Evolutionary conservation across 2,329 filamentous ascomycete species (phyloP).

Genomic region (Exophiala spinifera): DNA sequence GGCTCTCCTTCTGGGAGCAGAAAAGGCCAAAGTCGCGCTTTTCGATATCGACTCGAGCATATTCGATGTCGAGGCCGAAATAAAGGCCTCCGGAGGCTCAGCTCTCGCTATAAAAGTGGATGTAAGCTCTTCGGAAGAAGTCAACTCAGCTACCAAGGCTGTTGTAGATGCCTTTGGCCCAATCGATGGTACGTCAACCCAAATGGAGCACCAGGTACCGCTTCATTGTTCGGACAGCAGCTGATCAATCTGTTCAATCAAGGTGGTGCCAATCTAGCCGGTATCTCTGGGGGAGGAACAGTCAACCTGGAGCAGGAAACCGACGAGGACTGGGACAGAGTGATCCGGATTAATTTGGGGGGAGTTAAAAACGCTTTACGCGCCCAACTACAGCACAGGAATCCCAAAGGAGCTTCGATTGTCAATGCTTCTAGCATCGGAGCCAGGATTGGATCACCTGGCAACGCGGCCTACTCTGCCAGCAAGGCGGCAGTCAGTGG

Average conservation of each 20-base stretch:
- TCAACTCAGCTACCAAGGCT: constrained; percentile 3
- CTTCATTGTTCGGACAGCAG: neutral
- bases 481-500: constrained; percentile 60
- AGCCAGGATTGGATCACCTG: constrained; percentile 41
- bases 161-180: constrained; percentile 7
- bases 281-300: constrained; percentile 20
- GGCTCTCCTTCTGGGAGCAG: constrained; percentile 43
- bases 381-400: constrained; percentile 40
- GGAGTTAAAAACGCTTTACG: constrained; percentile 41
- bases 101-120: constrained; percentile 8
- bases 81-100: constrained; percentile 4
- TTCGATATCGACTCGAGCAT: constrained; percentile 8
- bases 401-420: constrained; percentile 37
- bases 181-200: constrained; percentile 7
- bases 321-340: constrained; percentile 34
- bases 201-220: neutral
- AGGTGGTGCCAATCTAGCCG: constrained; percentile 8
- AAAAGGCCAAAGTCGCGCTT: constrained; percentile 45
- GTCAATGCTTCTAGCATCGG: constrained; percentile 44
- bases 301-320: constrained; percentile 10
- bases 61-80: constrained; percentile 6
- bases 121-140: constrained; percentile 8
- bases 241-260: neutral
- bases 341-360: constrained; percentile 40
- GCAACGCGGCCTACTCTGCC: constrained; percentile 63